phyloP scores from a whole-genome alignment of 805 yeast genomes.

The Kregervanrija fluxuum region DNA sequence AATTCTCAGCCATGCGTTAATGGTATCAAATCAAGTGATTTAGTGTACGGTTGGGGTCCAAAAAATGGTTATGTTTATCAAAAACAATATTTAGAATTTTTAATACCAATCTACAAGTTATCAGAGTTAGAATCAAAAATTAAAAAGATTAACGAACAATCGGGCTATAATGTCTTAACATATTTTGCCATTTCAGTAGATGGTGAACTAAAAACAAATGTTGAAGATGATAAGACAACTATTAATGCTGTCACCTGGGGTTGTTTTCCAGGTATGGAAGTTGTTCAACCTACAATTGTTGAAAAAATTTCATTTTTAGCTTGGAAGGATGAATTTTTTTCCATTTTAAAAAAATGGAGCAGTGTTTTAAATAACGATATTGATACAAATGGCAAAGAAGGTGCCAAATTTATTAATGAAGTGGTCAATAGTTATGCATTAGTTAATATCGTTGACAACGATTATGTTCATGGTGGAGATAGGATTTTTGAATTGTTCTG shows the following conservation, averaged over 20 bases:
- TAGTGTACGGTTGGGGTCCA: conserved; percentile 92
- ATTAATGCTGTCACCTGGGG: conserved; percentile 99
- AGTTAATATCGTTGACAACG: conserved; percentile 87
- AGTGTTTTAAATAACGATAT: conserved; percentile 3
- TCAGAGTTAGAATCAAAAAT: conserved; percentile 35
- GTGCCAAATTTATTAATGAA: conserved; percentile 36
- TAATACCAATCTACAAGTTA: conserved; percentile 52
- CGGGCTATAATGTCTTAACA: conserved; percentile 50
- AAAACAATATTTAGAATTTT: conserved; percentile 84
- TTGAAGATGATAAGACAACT: conserved; percentile 39
- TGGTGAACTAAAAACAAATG: conserved; percentile 55
- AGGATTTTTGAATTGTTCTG: conserved; percentile 49
- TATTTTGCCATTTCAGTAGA: conserved; percentile 63
- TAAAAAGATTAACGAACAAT: conserved; percentile 34
- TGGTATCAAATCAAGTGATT: conserved; percentile 65
- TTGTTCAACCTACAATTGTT: conserved; percentile 92
- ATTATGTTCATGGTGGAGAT: conserved; percentile 46
- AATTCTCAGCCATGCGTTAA: conserved; percentile 94
- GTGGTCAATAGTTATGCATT: conserved; percentile 59
- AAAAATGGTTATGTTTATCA: conserved; percentile 87
- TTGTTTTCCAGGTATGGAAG: conserved; percentile 91
- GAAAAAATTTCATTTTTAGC: conserved; percentile 89
- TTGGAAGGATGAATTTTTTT: conserved; percentile 93
- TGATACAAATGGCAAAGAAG: background rate
- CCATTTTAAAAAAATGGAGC: conserved; percentile 75